These are phyloP conservation scores for Phaeosphaeria sp. DNA, from an alignment of 2,329 filamentous ascomycete genomes.

Conservation along the genomic window DNA sequence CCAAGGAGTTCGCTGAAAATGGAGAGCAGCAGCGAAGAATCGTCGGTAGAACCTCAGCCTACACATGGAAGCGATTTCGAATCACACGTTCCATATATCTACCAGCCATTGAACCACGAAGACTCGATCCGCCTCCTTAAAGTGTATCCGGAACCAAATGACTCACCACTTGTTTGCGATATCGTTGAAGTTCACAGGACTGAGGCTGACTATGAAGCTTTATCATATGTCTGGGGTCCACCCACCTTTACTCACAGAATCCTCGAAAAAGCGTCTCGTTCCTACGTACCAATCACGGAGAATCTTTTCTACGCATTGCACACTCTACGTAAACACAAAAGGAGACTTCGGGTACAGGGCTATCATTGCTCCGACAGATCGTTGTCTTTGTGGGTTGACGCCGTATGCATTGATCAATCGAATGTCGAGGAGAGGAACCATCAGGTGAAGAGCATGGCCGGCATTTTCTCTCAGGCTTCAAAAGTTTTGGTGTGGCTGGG, in stretches of 20 bases:
- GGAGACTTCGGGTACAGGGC: too few species aligned
- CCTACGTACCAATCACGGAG: background rate
- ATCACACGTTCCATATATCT: background rate
- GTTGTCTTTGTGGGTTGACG: slow-evolving; percentile 4
- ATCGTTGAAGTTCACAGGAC: background rate
- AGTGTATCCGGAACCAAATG: background rate
- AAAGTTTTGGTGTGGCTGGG: slow-evolving; percentile 22
- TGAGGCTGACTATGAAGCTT: slow-evolving; percentile 1
- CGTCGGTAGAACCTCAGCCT: background rate
- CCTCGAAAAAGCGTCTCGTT: background rate
- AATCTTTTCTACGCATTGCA: background rate
- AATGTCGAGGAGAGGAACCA: slow-evolving; percentile 17
- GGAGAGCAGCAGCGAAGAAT: background rate
- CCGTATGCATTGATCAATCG: slow-evolving; percentile 5
- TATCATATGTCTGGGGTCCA: slow-evolving; percentile 14
- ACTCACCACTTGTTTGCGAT: background rate
- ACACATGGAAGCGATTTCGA: background rate
- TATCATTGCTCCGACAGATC: too few species aligned
- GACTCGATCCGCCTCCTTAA: slow-evolving; percentile 1
- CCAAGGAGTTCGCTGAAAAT: background rate
- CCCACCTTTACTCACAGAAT: background rate
- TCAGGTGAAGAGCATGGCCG: slow-evolving; percentile 20
- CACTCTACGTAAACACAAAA: slow-evolving; percentile 3
- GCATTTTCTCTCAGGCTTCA: slow-evolving; percentile 16
- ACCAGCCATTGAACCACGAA: background rate